These are phyloP conservation scores for Gamsiella multidivaricata DNA, from an alignment of 192 early-diverging fungal species.

Conservation along the genomic window DNA sequence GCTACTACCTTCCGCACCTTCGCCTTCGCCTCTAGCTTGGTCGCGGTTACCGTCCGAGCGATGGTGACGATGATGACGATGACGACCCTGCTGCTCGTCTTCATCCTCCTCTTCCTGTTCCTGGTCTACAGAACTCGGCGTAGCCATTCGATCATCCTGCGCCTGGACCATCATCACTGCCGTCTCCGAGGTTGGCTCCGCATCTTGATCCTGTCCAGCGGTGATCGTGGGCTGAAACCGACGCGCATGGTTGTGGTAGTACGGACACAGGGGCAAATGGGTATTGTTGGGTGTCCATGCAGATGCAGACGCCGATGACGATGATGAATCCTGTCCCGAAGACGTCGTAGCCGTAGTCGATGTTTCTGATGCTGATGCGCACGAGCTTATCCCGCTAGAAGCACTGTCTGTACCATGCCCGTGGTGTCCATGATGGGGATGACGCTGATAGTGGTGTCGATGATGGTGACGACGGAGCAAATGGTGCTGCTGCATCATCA, in stretches of 20 bases:
- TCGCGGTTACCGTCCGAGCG: background rate
- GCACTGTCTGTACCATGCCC: background rate
- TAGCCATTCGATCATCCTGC: conserved; percentile 2
- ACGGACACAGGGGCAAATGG: conserved; percentile 7
- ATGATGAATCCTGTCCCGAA: background rate
- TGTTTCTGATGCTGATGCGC: background rate
- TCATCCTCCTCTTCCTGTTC: background rate
- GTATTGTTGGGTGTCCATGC: background rate
- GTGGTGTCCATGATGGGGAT: background rate
- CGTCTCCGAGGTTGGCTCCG: background rate
- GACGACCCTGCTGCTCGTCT: too few relatives aligned
- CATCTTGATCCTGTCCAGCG: too few relatives aligned
- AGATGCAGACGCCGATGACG: conserved; percentile 7
- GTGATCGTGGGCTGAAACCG: background rate
- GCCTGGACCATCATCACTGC: background rate
- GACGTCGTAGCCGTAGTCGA: background rate
- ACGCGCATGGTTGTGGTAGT: background rate
- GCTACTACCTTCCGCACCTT: conserved; percentile 16
- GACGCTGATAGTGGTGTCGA: background rate
- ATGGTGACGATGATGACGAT: too few relatives aligned
- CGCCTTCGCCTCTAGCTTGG: background rate
- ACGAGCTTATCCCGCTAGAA: background rate
- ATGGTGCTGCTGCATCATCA: conserved; percentile 30
- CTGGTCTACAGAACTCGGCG: background rate
- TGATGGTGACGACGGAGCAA: conserved; percentile 3